A percentile compares a stretch with the other conserved stretches of the same genome.
These are phyloP conservation scores for Fomitopsis pulvina DNA, from an alignment of 768 basidiomycete genomes.

Conservation along the genomic window DNA sequence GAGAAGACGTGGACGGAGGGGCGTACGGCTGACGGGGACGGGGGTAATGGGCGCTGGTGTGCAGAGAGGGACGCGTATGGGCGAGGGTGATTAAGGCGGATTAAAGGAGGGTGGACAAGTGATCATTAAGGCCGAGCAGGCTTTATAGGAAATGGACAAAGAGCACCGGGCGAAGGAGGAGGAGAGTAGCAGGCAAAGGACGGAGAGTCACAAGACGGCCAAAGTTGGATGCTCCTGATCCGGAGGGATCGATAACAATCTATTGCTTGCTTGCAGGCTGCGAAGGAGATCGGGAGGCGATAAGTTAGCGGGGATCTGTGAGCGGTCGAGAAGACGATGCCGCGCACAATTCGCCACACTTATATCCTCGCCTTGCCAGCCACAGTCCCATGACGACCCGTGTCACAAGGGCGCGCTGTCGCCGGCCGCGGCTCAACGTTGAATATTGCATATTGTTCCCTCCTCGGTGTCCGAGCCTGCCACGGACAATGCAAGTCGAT, in stretches of 20 bases:
- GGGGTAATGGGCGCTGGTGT: not conserved
- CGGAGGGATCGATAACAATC: slow-evolving; percentile 23
- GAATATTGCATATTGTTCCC: not conserved
- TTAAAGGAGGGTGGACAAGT: slow-evolving; percentile 11
- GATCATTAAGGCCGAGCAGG: slow-evolving; percentile 8
- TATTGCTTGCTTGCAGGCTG: slow-evolving; percentile 7
- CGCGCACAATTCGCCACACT: not conserved
- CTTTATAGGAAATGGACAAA: slow-evolving; percentile 26
- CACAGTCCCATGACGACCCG: not conserved
- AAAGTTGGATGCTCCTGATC: slow-evolving; percentile 13
- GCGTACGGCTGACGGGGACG: slow-evolving; percentile 4
- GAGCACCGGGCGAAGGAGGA: slow-evolving; percentile 11
- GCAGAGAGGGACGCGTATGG: not conserved
- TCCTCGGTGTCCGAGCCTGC: not conserved
- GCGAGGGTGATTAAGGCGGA: slow-evolving; percentile 4
- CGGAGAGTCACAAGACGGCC: slow-evolving; percentile 17
- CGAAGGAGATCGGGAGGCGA: slow-evolving; percentile 5
- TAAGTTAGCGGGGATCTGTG: not conserved
- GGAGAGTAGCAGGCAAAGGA: not conserved
- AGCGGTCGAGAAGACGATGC: not conserved
- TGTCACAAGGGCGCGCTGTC: slow-evolving; percentile 1
- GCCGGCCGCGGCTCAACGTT: not conserved
- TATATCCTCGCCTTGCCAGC: not conserved
- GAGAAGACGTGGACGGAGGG: slow-evolving; percentile 7
- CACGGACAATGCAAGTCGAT: not conserved